Base-by-base conservation (phyloP, 352 stramenopile species). In the Phytophthora citricola region DNA sequence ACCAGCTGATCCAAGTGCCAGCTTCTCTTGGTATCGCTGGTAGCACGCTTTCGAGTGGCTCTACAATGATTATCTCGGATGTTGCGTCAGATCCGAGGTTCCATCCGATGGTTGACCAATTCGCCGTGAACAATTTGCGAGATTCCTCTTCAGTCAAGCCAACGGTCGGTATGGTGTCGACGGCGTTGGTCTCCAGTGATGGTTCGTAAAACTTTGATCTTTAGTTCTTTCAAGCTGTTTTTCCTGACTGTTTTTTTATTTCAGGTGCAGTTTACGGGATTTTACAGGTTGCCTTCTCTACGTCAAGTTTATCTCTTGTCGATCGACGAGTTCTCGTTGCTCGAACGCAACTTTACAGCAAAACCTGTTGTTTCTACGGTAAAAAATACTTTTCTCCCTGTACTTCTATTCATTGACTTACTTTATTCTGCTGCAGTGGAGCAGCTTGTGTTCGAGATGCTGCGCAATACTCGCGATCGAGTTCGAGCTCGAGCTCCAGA, bases 91-190 rank as follows among this genome's bases (percentile, higher is more conserved):
- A 93, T 54, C 49, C 64, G 11, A 71, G 83, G 0, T 93, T 88
- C 50, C 79, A 92, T 65, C 76, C 81, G 4, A 78, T 89, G 54
- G 70, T 93, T 0, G 85, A 93, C 38, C 81, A 93, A 38, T 75
- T 89, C 27, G 77, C 75, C 2, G 7, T 90, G 10, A 63, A 49
- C 14, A 47, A 51, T 0, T 50, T 87, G 24, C 46, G 29, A 3
- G 10, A 36, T 36, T 11, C 8, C 10, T 36, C 31, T 5, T 36
- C 31, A 36, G 31, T 36, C 14, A 80, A 81, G 20, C 5, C 66
- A 54, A 63, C 43, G 12, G 48, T 81, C 57, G 50, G 57, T 3
- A 63, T 92, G 49, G 73, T 90, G n/a, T 80, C 75, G 11, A 74
- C 68, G 0, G 61, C 78, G 3, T 55, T 92, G 15, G 43, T 83